Evolutionary conservation across 2,329 filamentous ascomycete genomes (phyloP).

Genomic region (Fusarium chaquense): DNA sequence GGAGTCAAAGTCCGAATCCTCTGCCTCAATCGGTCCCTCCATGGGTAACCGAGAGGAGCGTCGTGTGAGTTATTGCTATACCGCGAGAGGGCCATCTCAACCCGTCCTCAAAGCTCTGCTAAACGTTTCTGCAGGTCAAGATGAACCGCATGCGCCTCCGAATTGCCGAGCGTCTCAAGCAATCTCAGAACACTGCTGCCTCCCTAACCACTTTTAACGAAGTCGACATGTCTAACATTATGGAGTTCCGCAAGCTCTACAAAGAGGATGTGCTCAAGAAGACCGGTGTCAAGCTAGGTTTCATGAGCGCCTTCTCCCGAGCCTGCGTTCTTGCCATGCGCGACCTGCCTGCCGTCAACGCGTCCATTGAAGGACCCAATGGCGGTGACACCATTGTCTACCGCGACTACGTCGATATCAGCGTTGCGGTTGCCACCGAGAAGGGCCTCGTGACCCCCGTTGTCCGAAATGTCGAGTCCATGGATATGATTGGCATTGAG

Average conservation of each 20-base stretch:
- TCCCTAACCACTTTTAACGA: constrained; percentile 99
- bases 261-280: constrained; percentile 97
- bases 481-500: constrained; percentile 92
- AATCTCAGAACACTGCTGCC: constrained; percentile 98
- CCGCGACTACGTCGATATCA: constrained; percentile 97
- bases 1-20: constrained; percentile 40
- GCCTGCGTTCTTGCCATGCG: constrained; percentile 93
- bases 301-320: constrained; percentile 97
- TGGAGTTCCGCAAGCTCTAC: constrained; percentile 97
- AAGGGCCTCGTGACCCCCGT: constrained; percentile 98
- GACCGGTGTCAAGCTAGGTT: constrained; percentile 97
- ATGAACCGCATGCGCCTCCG: constrained; percentile 99
- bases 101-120: constrained; percentile 3
- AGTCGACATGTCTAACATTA: constrained; percentile 97
- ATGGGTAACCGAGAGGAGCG: constrained; percentile 86
- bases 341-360: constrained; percentile 94
- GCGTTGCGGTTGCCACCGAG: constrained; percentile 95
- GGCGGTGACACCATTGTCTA: constrained; percentile 98
- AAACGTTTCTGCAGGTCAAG: constrained; percentile 76
- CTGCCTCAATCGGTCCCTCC: constrained; percentile 51
- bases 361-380: constrained; percentile 94
- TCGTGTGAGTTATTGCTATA: constrained; percentile 69
- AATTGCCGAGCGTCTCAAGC: constrained; percentile 97
- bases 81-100: neutral
- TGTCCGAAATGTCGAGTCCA: constrained; percentile 88